Conservation (phyloP, 768 basidiomycete species). For the Termitomyces sp. region DNA sequence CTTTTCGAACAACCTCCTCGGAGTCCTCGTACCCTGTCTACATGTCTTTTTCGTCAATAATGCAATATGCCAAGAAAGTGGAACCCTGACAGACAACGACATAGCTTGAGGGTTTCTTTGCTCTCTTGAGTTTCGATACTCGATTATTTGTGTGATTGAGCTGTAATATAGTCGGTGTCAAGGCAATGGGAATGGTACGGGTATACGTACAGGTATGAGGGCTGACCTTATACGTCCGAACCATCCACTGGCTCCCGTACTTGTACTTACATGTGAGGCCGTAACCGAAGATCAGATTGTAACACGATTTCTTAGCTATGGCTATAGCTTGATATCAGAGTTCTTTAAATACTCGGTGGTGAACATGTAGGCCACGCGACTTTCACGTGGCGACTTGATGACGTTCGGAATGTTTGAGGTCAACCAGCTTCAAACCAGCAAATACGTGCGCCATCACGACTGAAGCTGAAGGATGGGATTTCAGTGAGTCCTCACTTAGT, state of each 20-base stretch:
- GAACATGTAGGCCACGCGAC: too few species aligned
- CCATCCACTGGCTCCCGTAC: too few species aligned
- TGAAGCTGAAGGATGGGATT: slow-evolving; percentile 1
- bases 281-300: too few species aligned
- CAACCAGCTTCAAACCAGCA: background rate
- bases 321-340: too few species aligned
- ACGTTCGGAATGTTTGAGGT: background rate
- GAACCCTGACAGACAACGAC: background rate
- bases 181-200: background rate
- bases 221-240: too few species aligned
- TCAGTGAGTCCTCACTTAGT: background rate
- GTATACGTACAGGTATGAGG: too few species aligned
- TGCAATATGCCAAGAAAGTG: background rate
- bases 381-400: background rate
- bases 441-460: background rate
- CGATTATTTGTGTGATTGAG: too few species aligned
- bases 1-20: background rate
- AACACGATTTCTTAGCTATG: too few species aligned
- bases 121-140: too few species aligned
- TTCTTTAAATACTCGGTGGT: too few species aligned
- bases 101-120: too few species aligned
- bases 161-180: background rate
- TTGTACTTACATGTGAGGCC: too few species aligned
- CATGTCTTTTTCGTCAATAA: background rate
- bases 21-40: background rate